A percentile compares a stretch with the other conserved stretches of the same genome.
These are phyloP conservation scores for Elsinoe ampelina DNA, from an alignment of 2,329 filamentous ascomycete species.

Conservation along the genomic window DNA sequence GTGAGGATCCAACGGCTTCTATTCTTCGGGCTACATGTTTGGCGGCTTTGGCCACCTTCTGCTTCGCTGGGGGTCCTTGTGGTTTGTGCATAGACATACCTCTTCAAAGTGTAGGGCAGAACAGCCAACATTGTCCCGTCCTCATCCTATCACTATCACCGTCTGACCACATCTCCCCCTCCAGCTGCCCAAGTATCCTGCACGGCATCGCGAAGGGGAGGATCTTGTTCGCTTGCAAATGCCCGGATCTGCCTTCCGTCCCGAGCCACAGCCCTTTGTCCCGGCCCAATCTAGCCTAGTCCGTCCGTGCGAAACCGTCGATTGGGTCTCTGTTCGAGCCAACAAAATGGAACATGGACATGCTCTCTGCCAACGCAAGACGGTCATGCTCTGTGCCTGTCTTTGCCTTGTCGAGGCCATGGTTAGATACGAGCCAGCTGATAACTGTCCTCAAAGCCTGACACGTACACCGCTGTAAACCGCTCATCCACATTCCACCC, in stretches of 20 bases:
- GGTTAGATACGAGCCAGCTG: neutral
- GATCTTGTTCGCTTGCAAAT: constrained; percentile 9
- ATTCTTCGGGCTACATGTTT: neutral
- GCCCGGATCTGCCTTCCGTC: constrained; percentile 11
- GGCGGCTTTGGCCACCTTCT: neutral
- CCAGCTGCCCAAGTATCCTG: neutral
- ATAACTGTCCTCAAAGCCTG: neutral
- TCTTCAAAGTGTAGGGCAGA: neutral
- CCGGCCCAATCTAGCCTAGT: neutral
- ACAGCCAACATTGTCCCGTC: neutral
- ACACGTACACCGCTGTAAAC: neutral
- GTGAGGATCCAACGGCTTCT: constrained; percentile 4
- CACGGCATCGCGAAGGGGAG: neutral
- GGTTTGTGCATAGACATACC: neutral
- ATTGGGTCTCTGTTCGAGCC: constrained; percentile 5
- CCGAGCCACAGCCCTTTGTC: neutral
- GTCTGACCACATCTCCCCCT: neutral
- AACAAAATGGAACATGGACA: neutral
- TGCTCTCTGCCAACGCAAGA: neutral
- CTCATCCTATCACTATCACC: neutral
- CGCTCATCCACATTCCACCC: neutral
- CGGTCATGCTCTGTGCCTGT: neutral
- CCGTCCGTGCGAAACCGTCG: neutral
- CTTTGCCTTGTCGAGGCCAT: neutral
- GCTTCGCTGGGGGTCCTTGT: no score